phyloP scores from a whole-genome alignment of 176 grass and related monocot species.

The Ensete ventricosum region DNA sequence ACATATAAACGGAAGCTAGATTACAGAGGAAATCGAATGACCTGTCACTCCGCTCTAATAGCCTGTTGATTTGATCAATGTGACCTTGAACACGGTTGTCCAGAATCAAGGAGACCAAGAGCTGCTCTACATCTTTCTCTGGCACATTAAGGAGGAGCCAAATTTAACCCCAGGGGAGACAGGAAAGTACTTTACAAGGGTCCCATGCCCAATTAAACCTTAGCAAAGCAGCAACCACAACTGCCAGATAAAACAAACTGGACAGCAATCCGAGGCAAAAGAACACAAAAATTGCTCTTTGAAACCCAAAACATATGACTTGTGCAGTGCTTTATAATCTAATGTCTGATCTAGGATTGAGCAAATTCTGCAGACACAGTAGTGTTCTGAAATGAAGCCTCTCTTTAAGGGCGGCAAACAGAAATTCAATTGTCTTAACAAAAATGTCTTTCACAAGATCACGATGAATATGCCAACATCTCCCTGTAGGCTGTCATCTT shows the following conservation, averaged over 20 bases:
- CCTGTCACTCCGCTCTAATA: conserved; percentile 86
- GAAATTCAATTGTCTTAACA: too few species aligned
- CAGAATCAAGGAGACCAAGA: conserved; percentile 86
- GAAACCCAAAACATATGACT: too few species aligned
- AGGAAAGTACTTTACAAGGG: neutral
- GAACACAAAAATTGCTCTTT: too few species aligned
- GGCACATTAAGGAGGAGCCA: conserved; percentile 47
- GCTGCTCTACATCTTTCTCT: conserved; percentile 96
- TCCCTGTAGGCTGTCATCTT: conserved; percentile 98
- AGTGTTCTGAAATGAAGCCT: too few species aligned
- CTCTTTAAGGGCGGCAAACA: too few species aligned
- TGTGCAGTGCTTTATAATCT: too few species aligned
- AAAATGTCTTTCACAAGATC: too few species aligned
- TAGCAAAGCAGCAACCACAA: neutral
- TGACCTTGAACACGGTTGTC: conserved; percentile 94
- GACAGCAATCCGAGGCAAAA: too few species aligned
- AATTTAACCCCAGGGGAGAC: neutral
- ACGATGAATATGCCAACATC: conserved; percentile 59
- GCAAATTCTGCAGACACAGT: too few species aligned
- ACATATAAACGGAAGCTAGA: neutral
- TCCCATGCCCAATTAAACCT: neutral
- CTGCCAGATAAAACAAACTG: neutral
- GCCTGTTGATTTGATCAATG: conserved; percentile 98
- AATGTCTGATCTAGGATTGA: too few species aligned
- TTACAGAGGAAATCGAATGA: conserved; percentile 14